Base-by-base conservation (phyloP, 257 asterid species). In the Capsicum baccatum region DNA sequence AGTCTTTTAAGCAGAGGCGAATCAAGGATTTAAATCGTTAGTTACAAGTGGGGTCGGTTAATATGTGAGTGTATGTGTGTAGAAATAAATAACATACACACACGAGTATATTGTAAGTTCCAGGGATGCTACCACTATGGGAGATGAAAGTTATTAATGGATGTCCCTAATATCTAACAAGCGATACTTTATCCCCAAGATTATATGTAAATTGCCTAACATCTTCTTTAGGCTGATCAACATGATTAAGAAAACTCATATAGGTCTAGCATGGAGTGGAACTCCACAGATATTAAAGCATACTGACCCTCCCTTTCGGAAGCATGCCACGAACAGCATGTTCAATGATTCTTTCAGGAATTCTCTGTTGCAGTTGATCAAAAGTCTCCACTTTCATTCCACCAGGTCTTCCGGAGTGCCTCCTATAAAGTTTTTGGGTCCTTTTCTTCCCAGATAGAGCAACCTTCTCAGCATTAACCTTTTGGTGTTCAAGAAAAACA, bases 281-380 rank as follows among this genome's bases (percentile, higher is more conserved):
- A 73, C 79, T n/a, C 37, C 6, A 71, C 14, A 4, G 44, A 76
- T 52, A 26, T 48, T 76, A 19, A 8, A 37, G 66, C 83, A 48
- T 86, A 89, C 97, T 88, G 85, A 96, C 98, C 90, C 95, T 88
- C 44, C 97, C 98, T 86, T 96, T 94, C n/a, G 98, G 99, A 87
- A 96, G 98, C 99, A 96, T 96, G 79, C 99, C 99, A 52, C 95
- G 97, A 44, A 96, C 99, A 63, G 99, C 98, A 89, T 96, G 99
- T 92, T 96, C 99, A 26, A 96, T 84, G 79, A 94, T 94, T 88
- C 99, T 90, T 85, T 96, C 98, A 0, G 99, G 98, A 66, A 96
- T 92, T 88, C 98, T 91, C 85, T 90, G 91, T 86, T 94, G 97
- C 79, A 96, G 99, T 90, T 94, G 99, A 84, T 96, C 98, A 78